These are phyloP conservation scores for Fusarium aywerte DNA, from an alignment of 2,329 filamentous ascomycete genomes.

Conservation along the genomic window DNA sequence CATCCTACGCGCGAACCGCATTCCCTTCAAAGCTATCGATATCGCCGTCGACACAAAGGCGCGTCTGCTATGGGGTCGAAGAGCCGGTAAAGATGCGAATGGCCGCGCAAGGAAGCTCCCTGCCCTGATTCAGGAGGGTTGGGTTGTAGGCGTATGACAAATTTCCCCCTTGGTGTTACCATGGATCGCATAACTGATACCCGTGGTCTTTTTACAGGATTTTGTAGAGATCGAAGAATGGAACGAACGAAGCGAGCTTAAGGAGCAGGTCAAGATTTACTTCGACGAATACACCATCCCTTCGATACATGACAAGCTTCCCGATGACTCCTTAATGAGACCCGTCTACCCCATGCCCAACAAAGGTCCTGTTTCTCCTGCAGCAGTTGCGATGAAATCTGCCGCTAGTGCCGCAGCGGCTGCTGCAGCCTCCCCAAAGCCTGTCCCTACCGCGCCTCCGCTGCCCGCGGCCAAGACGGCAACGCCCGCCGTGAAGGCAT, in stretches of 20 bases:
- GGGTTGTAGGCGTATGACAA: constrained; percentile 81
- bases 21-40: constrained; percentile 93
- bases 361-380: not conserved
- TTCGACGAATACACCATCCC: constrained; percentile 71
- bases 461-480: constrained; percentile 41
- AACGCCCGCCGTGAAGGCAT: constrained; percentile 24
- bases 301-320: constrained; percentile 63
- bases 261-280: constrained; percentile 80
- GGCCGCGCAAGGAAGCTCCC: constrained; percentile 81
- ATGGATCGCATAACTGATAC: not conserved
- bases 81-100: constrained; percentile 75
- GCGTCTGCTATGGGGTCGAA: constrained; percentile 86
- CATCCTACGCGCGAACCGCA: constrained; percentile 92
- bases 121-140: constrained; percentile 85
- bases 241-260: constrained; percentile 98
- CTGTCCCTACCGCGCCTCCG: constrained; percentile 42
- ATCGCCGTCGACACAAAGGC: constrained; percentile 90
- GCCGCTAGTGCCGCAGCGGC: constrained; percentile 37
- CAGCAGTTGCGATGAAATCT: constrained; percentile 18
- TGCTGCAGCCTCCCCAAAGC: constrained; percentile 35
- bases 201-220: constrained; percentile 67
- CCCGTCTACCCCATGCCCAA: constrained; percentile 41
- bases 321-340: constrained; percentile 48
- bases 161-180: not conserved
- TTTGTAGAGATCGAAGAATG: constrained; percentile 95